Conservation (phyloP, 2,329 filamentous ascomycete genomes). For the Venturia oleaginea region DNA sequence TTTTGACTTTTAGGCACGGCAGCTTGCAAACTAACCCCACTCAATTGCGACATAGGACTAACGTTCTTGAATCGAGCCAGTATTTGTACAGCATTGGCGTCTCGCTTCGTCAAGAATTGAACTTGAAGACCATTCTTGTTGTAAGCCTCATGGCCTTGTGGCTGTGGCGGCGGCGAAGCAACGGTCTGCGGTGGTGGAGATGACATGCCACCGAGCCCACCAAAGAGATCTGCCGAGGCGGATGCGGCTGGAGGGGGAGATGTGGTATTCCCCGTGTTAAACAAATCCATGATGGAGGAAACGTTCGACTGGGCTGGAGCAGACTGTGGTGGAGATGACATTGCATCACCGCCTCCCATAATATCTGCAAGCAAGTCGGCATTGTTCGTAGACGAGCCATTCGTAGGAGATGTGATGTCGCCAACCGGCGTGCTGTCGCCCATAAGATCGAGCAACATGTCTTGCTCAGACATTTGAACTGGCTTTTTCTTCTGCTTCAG, state of each 20-base stretch:
- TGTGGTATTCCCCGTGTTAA: constrained; percentile 43
- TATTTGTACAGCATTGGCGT: constrained; percentile 70
- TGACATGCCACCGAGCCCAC: constrained; percentile 35
- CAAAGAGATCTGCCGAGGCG: constrained; percentile 33
- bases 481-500: constrained; percentile 62
- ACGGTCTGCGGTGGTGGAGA: constrained; percentile 41
- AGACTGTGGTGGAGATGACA: constrained; percentile 35
- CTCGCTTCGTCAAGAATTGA: constrained; percentile 75
- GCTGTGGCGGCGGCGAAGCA: constrained; percentile 25
- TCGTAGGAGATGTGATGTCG: constrained; percentile 43
- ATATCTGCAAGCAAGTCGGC: constrained; percentile 88
- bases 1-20: constrained; percentile 96
- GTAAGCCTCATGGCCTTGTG: constrained; percentile 61
- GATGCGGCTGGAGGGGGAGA: constrained; percentile 26
- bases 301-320: constrained; percentile 33
- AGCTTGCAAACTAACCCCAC: constrained; percentile 76
- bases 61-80: constrained; percentile 76
- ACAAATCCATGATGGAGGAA: constrained; percentile 80
- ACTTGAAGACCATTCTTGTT: constrained; percentile 77
- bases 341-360: constrained; percentile 58
- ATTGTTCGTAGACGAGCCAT: constrained; percentile 58
- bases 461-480: constrained; percentile 79
- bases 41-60: constrained; percentile 55
- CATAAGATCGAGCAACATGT: constrained; percentile 88
- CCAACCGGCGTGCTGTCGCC: constrained; percentile 53